Base-by-base conservation (phyloP, 108 stramenopile genomes). In the Pseudonitzschia delicatissima region DNA sequence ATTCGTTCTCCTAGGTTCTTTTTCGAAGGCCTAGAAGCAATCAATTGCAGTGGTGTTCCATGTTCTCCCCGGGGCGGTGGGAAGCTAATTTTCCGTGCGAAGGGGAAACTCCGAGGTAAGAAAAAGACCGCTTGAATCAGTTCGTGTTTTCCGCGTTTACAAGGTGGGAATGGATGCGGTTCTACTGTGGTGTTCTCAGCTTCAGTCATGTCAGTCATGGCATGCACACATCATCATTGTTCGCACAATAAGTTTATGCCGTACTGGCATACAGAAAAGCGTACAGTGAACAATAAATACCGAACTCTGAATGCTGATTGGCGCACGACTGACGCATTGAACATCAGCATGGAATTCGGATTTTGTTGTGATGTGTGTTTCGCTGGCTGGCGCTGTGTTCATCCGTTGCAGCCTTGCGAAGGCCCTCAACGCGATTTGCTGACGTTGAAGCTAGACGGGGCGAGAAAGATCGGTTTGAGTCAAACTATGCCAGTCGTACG, bases 251-350 rank as follows among this genome's bases (percentile, higher is more conserved):
- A 6, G 37, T 39, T 39, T 6, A 11, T 39, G 37, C 37, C 37
- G n/a, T n/a, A n/a, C n/a, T n/a, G n/a, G n/a, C n/a, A 39, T 6
- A 11, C 11, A 39, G 8, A 39, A 39, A 8, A 39, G 8, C 11
- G 37, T 39, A 11, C 11, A 11, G 11, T 39, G 37, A 6, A 39
- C 37, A 11, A 8, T 39, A 6, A 39, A 39, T n/a, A n/a, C n/a
- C n/a, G n/a, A n/a, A n/a, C n/a, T n/a, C n/a, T n/a, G 6, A 18
- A 21, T 48, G 21, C 21, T 48, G n/a, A 48, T 48, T 48, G 47
- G 47, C 6, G 47, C 47, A 48, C 47, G 47, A 48, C 47, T 48
- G 47, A 48, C 47, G 47, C 47, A 18, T 48, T 48, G 47, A 48
- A 48, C 47, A 48, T 48, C 47, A 48, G n/a, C n/a, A 48, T 2